These are phyloP conservation scores for Sporobolomyces roseus DNA, from an alignment of 768 basidiomycete species.

Conservation along the genomic window DNA sequence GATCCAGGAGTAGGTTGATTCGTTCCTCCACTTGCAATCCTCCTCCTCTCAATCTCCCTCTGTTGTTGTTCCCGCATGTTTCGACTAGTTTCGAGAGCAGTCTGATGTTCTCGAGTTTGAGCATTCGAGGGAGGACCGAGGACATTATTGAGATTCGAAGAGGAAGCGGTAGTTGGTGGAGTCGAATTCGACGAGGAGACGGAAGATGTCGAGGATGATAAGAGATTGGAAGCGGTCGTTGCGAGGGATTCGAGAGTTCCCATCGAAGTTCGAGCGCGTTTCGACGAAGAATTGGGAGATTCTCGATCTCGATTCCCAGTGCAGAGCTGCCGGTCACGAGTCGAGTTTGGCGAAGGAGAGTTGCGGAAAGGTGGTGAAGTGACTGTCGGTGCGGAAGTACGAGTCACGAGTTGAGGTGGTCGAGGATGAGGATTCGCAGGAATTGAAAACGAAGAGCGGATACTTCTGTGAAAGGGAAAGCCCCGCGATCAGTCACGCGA, in stretches of 20 bases:
- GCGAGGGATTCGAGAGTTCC: conserved; percentile 27
- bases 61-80: conserved; percentile 15
- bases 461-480: not conserved
- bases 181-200: not conserved
- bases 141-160: not conserved
- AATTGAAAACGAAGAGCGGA: conserved; percentile 1
- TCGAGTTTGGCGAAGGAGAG: not conserved
- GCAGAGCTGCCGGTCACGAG: not conserved
- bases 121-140: not conserved
- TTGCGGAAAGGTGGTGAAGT: conserved; percentile 1
- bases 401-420: not conserved
- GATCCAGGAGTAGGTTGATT: not conserved
- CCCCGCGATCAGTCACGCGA: not conserved
- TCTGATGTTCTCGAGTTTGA: not conserved
- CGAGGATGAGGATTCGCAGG: conserved; percentile 17
- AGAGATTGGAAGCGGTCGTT: conserved; percentile 3
- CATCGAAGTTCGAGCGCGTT: conserved; percentile 3
- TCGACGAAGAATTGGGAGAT: conserved; percentile 1
- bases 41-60: conserved; percentile 9
- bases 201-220: not conserved
- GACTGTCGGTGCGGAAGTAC: not conserved
- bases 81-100: not conserved
- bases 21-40: not conserved
- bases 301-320: not conserved
- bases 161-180: not conserved